phyloP scores from a whole-genome alignment of 2,329 filamentous ascomycete genomes.

The Aspergillus sp. region DNA sequence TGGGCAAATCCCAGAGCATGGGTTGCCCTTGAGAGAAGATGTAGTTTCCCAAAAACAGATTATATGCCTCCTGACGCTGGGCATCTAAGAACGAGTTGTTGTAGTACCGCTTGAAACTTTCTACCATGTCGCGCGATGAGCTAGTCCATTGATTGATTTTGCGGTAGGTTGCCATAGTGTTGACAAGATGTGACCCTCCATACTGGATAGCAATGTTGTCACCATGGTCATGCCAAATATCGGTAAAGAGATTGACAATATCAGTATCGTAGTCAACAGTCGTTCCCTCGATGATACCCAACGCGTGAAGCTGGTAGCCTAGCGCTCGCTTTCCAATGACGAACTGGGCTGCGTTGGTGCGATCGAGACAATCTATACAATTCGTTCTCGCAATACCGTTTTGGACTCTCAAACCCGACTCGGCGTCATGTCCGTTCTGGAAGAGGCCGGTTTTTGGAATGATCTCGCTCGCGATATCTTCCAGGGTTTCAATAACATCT shows the following conservation, averaged over 20 bases:
- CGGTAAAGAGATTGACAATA: constrained; percentile 91
- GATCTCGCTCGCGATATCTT: constrained; percentile 85
- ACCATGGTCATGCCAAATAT: constrained; percentile 98
- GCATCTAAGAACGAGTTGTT: constrained; percentile 98
- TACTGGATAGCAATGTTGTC: constrained; percentile 98
- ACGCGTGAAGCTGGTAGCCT: constrained; percentile 84
- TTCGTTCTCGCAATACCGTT: constrained; percentile 94
- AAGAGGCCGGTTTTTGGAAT: constrained; percentile 88
- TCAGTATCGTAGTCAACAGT: constrained; percentile 91
- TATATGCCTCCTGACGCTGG: constrained; percentile 97
- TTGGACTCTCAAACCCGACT: constrained; percentile 69
- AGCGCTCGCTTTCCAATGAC: constrained; percentile 94
- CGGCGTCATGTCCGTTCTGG: constrained; percentile 77
- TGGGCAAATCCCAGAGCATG: constrained; percentile 94
- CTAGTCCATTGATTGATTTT: constrained; percentile 99
- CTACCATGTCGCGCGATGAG: constrained; percentile 96
- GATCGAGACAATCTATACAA: constrained; percentile 95
- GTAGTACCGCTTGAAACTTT: constrained; percentile 98
- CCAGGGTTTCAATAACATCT: constrained; percentile 90
- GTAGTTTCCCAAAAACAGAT: constrained; percentile 95
- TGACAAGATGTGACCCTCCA: constrained; percentile 93
- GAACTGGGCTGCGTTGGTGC: constrained; percentile 96
- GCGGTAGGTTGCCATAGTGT: constrained; percentile 98
- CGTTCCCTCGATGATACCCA: constrained; percentile 79
- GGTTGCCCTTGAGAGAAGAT: constrained; percentile 83